Percentiles rank a stretch among this genome's conserved stretches.
Conservation (phyloP, 306 rosid genomes). For the Dryas octopetala region DNA sequence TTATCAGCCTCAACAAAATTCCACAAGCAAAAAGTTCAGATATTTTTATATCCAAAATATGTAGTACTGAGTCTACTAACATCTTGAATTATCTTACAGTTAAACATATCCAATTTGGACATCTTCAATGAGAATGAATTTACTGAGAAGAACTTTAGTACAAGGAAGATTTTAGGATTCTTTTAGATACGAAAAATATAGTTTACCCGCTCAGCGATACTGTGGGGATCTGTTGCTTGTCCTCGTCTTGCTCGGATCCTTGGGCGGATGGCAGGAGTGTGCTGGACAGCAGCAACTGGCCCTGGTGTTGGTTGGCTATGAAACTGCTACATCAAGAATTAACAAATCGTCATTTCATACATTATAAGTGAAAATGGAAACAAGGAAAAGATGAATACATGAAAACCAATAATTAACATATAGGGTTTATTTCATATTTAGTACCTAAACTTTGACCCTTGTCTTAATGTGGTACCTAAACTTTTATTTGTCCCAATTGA, state of each 20-base stretch:
- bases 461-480: too few species aligned
- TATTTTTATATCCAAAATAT: neutral
- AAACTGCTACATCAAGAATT: slow-evolving; percentile 39
- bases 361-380: neutral
- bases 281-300: slow-evolving; percentile 38
- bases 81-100: neutral
- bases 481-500: too few species aligned
- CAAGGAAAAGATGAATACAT: neutral
- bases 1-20: neutral
- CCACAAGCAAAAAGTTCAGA: neutral
- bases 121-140: neutral
- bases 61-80: neutral
- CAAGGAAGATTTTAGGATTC: neutral
- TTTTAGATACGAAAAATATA: neutral
- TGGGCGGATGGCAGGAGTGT: slow-evolving; percentile 73
- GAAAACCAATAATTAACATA: slow-evolving; percentile 10
- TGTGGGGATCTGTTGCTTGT: slow-evolving; percentile 98
- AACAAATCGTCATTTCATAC: slow-evolving; percentile 17
- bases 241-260: slow-evolving; percentile 97
- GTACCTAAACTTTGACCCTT: too few species aligned
- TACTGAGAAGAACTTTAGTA: neutral
- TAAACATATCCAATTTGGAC: neutral
- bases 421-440: too few species aligned
- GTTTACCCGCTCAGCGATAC: slow-evolving; percentile 90
- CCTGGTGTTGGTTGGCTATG: slow-evolving; percentile 54